Base-by-base conservation (phyloP, 2,329 filamentous ascomycete species). In the Trichoderma guizhouense region DNA sequence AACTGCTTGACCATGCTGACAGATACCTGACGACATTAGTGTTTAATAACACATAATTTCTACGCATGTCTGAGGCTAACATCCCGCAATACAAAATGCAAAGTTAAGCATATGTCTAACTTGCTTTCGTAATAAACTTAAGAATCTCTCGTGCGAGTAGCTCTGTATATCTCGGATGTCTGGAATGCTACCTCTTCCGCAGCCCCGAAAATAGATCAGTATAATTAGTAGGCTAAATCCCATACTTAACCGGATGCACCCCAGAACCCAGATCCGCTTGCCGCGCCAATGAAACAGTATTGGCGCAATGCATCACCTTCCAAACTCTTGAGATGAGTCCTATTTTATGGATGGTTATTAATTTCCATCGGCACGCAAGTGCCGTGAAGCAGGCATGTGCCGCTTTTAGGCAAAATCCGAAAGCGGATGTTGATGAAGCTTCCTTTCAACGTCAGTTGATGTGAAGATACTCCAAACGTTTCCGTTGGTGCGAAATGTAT, bases 221-320 rank as follows among this genome's bases (percentile, higher is more conserved):
- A 21, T 63, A 51, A 64, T 64, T 57, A 43, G 60, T 43, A 71
- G 68, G 68, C 47, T 71, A 71, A 71, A 71, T 71, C 11, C 4
- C 11, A 47, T 57, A 39, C 60, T 64, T 64, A 71, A 18, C 68
- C 68, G 68, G 60, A 55, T 64, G 55, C 68, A 64, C 58, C 68
- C 68, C 60, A 39, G 68, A 47, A 9, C 39, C 39, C 39, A 39
- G 36, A 70, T 70, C 30, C 43, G 47, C 32, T 32, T 58, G 47
- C 39, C 34, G 43, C 34, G 43, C 12, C 51, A 30, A 32, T 63
- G 14, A 30, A 9, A 64, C 24, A 18, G 28, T 57, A 32, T 57
- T 24, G 3, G 47, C 9, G 55, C 18, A 28, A 58, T 34, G 28
- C 28, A 32, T 58, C 55, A n/a, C 28, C 30, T 58, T 24, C 28